Evolutionary conservation across 805 yeast species (phyloP), one percentile per base, ranked within the genome.

Genomic region (Ogataea wickerhamii): DNA sequence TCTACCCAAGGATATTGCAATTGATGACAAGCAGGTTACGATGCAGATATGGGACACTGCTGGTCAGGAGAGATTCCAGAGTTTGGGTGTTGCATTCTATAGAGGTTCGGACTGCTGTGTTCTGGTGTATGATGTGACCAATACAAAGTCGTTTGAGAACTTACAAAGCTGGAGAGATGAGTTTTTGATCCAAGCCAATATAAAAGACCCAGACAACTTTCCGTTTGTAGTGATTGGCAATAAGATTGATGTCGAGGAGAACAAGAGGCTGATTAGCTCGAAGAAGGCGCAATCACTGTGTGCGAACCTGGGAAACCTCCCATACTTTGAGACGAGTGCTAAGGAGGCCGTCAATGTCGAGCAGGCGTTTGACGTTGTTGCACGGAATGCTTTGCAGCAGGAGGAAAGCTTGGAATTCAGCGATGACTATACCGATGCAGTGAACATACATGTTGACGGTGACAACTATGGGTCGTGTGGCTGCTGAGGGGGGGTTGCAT

Each of bases 41-140:
- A 72, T 83, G 73, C 91, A 85, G 65, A 83, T 93, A 38, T 91
- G 98, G 98, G 98, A 91, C 59, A 91, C 98, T 29, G 98, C 98
- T 6, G 98, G 98, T 25, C 98, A 91, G 68, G 98, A 91, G 64
- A 75, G 98, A 55, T 91, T 91, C 73, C 98, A 93, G 66, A 82
- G 94, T 41, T 70, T 91, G 45, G 98, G 98, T 12, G 97, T 91
- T 30, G 98, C 98, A 0, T 91, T 91, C 61, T 91, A 93, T 63
- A 73, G 98, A 54, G 98, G 98, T 25, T 96, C 98, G 1, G 98
- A 93, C 63, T 93, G 98, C 65, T 93, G 98, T 66, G 96, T 91
- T 7, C 72, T 91, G 43, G 95, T 93, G 50, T 91, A 85, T 60
- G 98, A 91, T 59, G 98, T 93, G 34, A 91, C 96, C 45, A 93